Conservation (phyloP, 1,284 basidiomycete species). For the Sporisorium sorghi region DNA sequence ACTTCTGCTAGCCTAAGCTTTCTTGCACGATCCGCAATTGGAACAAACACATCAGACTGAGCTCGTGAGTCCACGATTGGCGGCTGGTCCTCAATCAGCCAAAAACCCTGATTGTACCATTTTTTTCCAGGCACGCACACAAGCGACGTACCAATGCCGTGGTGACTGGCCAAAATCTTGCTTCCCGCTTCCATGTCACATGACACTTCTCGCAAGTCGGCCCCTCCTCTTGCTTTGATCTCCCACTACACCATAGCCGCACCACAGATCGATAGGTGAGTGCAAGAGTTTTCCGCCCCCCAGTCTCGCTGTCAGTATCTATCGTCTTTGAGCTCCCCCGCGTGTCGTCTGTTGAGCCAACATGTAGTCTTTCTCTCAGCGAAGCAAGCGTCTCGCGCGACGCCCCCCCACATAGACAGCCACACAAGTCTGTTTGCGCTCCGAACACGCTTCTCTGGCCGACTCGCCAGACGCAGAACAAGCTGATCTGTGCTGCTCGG, state of each 20-base stretch:
- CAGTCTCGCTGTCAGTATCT: not conserved
- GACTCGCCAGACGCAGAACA: no score
- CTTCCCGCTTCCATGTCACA: not conserved
- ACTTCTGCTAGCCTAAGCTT: no score
- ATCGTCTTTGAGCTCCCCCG: not conserved
- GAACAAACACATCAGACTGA: no score
- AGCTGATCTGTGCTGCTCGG: no score
- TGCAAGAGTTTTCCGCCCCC: not conserved
- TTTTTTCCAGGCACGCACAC: not conserved
- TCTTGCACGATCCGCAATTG: not conserved
- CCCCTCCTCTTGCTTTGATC: not conserved
- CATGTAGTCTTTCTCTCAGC: no score
- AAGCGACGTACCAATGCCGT: not conserved
- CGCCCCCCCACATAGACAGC: no score
- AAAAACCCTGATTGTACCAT: not conserved
- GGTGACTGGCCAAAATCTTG: not conserved
- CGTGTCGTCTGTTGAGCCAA: no score
- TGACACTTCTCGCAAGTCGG: no score
- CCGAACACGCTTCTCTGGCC: no score
- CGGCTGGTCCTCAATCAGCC: not conserved
- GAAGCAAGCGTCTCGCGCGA: no score
- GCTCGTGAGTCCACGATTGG: no score
- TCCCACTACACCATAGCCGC: not conserved
- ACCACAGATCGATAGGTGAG: slow-evolving; percentile 1
- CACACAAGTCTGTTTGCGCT: no score